These are phyloP conservation scores for Phialophora tarda DNA, from an alignment of 2,329 filamentous ascomycete species.

Conservation along the genomic window DNA sequence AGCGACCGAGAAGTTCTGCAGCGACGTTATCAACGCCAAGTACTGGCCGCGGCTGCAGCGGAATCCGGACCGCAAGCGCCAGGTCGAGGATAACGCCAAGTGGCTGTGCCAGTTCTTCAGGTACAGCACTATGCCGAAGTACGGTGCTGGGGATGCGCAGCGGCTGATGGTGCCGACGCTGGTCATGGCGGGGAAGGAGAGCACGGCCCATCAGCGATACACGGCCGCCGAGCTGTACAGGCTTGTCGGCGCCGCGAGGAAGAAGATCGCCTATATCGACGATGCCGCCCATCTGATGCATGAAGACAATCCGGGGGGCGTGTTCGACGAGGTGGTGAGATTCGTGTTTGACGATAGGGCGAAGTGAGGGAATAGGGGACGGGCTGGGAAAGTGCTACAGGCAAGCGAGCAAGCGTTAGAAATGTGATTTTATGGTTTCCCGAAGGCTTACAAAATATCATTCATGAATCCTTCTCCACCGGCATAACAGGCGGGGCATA, in stretches of 20 bases:
- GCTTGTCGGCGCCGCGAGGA: constrained; percentile 21
- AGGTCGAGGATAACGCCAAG: constrained; percentile 27
- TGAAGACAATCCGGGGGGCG: constrained; percentile 26
- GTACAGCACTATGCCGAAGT: constrained; percentile 16
- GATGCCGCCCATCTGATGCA: constrained; percentile 27
- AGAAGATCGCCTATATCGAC: constrained; percentile 22
- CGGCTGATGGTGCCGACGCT: constrained; percentile 21
- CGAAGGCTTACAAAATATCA: not conserved
- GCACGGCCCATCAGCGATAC: constrained; percentile 20
- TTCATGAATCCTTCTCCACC: not conserved
- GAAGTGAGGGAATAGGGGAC: not conserved
- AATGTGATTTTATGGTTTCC: not conserved
- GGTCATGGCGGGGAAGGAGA: constrained; percentile 24
- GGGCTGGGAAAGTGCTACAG: not conserved
- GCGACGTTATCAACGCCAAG: constrained; percentile 20
- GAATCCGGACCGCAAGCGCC: constrained; percentile 19
- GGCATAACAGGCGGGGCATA: no score
- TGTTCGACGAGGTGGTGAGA: constrained; percentile 22
- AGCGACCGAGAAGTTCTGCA: constrained; percentile 15
- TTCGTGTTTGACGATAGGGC: constrained; percentile 19
- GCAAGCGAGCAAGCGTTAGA: not conserved
- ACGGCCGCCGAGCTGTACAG: constrained; percentile 21
- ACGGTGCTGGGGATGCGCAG: constrained; percentile 9
- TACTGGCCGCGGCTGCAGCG: constrained; percentile 21
- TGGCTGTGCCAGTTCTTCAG: constrained; percentile 24